phyloP scores from a whole-genome alignment of 352 stramenopile genomes.

The Globisporangium acanthophoron region DNA sequence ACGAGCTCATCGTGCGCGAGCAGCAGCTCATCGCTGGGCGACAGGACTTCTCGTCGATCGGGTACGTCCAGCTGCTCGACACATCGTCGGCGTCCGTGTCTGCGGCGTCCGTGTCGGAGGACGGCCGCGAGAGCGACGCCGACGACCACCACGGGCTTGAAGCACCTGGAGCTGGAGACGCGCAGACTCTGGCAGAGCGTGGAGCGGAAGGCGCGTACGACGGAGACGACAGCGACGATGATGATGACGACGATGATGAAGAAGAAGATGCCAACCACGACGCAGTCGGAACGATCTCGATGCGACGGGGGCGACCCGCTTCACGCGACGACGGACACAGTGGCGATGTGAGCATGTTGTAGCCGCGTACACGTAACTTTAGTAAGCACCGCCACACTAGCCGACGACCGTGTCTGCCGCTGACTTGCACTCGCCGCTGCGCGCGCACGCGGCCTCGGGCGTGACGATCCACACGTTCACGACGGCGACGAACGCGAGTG shows the following conservation, averaged over 20 bases:
- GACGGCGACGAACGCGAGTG: conserved; percentile 4
- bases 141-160: neutral
- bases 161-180: neutral
- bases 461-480: conserved; percentile 7
- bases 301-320: neutral
- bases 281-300: neutral
- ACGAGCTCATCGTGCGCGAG: conserved; percentile 48
- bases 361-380: neutral
- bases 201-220: neutral
- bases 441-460: neutral
- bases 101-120: conserved; percentile 1
- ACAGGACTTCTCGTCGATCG: conserved; percentile 29
- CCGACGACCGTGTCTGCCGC: neutral
- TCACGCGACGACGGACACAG: conserved; percentile 1
- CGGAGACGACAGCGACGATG: neutral
- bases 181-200: neutral
- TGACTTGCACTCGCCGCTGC: neutral
- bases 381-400: neutral
- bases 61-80: conserved; percentile 47
- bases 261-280: neutral
- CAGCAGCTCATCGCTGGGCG: conserved; percentile 31
- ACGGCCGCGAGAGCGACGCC: conserved; percentile 9
- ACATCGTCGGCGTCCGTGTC: conserved; percentile 19
- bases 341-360: conserved; percentile 1
- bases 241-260: neutral